Conservation (phyloP, 768 basidiomycete genomes). For the Sarcodon aspratus region DNA sequence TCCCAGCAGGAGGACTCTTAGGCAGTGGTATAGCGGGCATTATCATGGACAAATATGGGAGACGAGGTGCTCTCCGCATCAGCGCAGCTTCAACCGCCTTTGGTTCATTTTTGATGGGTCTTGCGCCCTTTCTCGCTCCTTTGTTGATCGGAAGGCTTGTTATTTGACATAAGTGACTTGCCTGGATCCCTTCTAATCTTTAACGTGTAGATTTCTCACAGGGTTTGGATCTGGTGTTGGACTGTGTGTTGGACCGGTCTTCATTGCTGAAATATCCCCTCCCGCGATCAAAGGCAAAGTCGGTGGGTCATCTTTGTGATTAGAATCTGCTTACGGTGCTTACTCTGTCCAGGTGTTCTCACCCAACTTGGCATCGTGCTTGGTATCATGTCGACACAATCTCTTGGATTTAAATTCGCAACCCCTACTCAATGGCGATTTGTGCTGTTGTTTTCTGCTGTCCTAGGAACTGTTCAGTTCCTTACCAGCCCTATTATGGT, state of each 20-base stretch:
- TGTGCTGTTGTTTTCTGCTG: slow-evolving; percentile 53
- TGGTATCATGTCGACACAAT: slow-evolving; percentile 81
- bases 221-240: slow-evolving; percentile 67
- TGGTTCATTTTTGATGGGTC: slow-evolving; percentile 56
- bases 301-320: slow-evolving; percentile 28
- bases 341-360: slow-evolving; percentile 44
- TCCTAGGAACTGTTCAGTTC: slow-evolving; percentile 44
- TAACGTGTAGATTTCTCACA: slow-evolving; percentile 37
- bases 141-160: slow-evolving; percentile 58
- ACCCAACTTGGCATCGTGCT: slow-evolving; percentile 78
- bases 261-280: slow-evolving; percentile 79
- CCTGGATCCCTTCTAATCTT: neutral
- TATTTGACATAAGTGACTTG: neutral
- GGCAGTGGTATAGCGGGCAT: slow-evolving; percentile 63
- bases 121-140: slow-evolving; percentile 42
- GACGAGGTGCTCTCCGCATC: slow-evolving; percentile 51
- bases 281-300: slow-evolving; percentile 61
- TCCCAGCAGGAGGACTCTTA: slow-evolving; percentile 78
- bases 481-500: slow-evolving; percentile 40
- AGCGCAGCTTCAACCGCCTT: slow-evolving; percentile 43
- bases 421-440: slow-evolving; percentile 62
- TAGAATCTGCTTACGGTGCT: neutral
- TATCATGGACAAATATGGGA: slow-evolving; percentile 60
- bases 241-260: slow-evolving; percentile 74
- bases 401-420: slow-evolving; percentile 59